phyloP scores from a whole-genome alignment of 139 green algal species.

The Eudorina sp. region DNA sequence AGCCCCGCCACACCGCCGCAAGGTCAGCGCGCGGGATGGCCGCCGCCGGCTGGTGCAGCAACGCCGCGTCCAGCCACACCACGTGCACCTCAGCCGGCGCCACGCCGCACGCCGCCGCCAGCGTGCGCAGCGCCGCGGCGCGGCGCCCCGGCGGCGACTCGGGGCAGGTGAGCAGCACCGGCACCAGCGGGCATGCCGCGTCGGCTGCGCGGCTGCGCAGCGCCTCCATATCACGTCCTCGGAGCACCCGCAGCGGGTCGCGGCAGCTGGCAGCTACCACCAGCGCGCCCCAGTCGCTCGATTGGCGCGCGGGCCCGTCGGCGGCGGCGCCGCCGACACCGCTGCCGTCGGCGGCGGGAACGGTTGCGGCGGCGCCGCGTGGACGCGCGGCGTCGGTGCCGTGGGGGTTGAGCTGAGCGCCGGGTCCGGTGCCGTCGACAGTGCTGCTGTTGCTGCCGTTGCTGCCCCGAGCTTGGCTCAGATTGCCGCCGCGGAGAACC shows the following conservation, averaged over 20 bases:
- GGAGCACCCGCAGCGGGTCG: conserved; percentile 35
- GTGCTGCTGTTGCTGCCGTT: no score
- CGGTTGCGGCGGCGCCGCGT: no score
- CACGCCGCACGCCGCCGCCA: conserved; percentile 29
- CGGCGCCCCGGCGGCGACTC: background rate
- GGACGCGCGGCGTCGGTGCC: no score
- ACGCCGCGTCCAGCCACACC: background rate
- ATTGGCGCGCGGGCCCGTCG: background rate
- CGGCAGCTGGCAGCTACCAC: conserved; percentile 28
- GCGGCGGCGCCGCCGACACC: background rate
- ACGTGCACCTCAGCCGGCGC: background rate
- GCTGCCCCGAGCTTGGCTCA: no score
- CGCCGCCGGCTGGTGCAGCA: conserved; percentile 39
- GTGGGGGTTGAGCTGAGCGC: no score
- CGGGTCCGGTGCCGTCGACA: no score
- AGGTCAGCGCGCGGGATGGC: background rate
- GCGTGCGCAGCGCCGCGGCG: background rate
- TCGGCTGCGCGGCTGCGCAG: background rate
- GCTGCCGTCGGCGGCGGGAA: no score
- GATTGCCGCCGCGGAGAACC: no score
- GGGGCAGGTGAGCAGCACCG: conserved; percentile 25
- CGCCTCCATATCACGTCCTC: background rate
- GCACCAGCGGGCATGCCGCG: conserved; percentile 13
- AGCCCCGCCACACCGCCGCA: background rate
- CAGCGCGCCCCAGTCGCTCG: background rate